These are phyloP conservation scores for Nasturtium officinale DNA, from an alignment of 345 rosid genomes.

Conservation along the genomic window DNA sequence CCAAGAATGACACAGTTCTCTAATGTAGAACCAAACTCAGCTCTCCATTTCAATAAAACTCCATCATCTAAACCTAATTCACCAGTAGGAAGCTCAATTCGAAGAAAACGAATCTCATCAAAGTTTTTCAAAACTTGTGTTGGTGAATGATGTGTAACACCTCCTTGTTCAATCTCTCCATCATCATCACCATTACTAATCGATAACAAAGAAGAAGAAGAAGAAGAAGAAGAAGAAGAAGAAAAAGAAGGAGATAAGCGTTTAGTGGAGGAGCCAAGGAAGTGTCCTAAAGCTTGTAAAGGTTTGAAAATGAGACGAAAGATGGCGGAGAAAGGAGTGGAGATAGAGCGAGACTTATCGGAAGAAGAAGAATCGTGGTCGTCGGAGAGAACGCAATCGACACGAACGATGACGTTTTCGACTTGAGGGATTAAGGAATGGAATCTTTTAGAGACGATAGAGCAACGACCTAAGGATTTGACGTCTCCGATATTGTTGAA, in stretches of 20 bases:
- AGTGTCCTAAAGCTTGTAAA: slow-evolving; percentile 65
- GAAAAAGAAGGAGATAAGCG: background rate
- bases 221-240: background rate
- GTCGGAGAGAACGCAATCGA: slow-evolving; percentile 94
- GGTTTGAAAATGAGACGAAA: slow-evolving; percentile 67
- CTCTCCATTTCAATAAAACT: slow-evolving; percentile 81
- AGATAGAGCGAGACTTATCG: slow-evolving; percentile 58
- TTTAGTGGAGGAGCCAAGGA: slow-evolving; percentile 36
- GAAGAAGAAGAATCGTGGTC: slow-evolving; percentile 43
- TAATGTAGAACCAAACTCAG: slow-evolving; percentile 92
- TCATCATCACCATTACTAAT: slow-evolving; percentile 52
- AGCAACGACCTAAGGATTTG: slow-evolving; percentile 90
- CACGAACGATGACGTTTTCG: slow-evolving; percentile 83
- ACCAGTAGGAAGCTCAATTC: slow-evolving; percentile 88
- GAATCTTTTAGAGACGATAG: slow-evolving; percentile 77
- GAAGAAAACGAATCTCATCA: slow-evolving; percentile 77
- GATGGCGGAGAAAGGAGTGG: slow-evolving; percentile 39
- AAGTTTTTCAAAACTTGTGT: slow-evolving; percentile 89
- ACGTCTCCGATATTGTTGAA: slow-evolving; percentile 92
- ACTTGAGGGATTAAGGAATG: slow-evolving; percentile 79
- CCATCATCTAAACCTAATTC: slow-evolving; percentile 91
- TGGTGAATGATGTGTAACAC: slow-evolving; percentile 97
- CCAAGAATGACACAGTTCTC: slow-evolving; percentile 93
- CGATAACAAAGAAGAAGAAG: background rate
- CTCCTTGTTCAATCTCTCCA: slow-evolving; percentile 70